A percentile compares a stretch with the other conserved stretches of the same genome.
Evolutionary conservation across 805 yeast species (phyloP).

Genomic region (Cyberlindnera bimundalis): DNA sequence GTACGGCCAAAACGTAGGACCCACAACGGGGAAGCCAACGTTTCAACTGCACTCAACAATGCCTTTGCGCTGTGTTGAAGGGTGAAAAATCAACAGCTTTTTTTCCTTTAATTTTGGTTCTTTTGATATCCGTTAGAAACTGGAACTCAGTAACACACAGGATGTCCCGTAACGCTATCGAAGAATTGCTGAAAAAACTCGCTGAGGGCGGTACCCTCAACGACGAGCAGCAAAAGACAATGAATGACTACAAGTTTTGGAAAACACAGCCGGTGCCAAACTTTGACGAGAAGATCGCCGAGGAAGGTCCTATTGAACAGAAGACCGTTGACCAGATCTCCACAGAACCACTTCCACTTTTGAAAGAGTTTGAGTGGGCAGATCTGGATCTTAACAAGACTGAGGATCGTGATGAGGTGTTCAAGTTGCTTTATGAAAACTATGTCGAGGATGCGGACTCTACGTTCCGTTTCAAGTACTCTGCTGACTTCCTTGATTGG

Average conservation of each 20-base stretch:
- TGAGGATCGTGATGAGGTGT: slow-evolving; percentile 69
- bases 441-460: slow-evolving; percentile 95
- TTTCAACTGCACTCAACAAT: too few relatives aligned
- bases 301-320: slow-evolving; percentile 80
- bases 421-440: slow-evolving; percentile 76
- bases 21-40: not conserved
- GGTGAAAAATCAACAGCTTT: too few relatives aligned
- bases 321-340: slow-evolving; percentile 75
- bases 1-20: not conserved
- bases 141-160: not conserved
- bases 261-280: slow-evolving; percentile 92
- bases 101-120: too few relatives aligned
- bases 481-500: slow-evolving; percentile 83
- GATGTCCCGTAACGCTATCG: slow-evolving; percentile 40
- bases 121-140: too few relatives aligned
- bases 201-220: slow-evolving; percentile 38
- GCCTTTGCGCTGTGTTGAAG: too few relatives aligned
- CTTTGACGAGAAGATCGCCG: slow-evolving; percentile 60
- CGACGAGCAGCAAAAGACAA: slow-evolving; percentile 61
- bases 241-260: slow-evolving; percentile 95
- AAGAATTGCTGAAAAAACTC: slow-evolving; percentile 50
- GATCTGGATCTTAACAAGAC: slow-evolving; percentile 61
- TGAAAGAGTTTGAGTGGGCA: slow-evolving; percentile 82
- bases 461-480: slow-evolving; percentile 85
- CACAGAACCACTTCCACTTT: slow-evolving; percentile 62